Evolutionary conservation across 352 stramenopile species (phyloP).

Genomic region (Phytophthora pistaciae): DNA sequence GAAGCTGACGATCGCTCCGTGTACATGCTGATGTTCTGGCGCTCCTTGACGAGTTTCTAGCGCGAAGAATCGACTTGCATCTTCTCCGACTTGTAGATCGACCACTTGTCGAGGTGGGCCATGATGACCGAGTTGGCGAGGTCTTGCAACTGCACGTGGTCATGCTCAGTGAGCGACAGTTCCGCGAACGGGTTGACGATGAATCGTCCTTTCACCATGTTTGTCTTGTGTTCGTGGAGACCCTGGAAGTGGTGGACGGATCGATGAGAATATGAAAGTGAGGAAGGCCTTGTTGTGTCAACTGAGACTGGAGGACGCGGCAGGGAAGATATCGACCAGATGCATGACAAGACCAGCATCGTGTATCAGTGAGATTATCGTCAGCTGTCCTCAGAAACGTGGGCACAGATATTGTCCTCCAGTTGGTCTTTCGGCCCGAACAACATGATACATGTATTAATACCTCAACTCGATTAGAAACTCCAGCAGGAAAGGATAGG

Average conservation of each 20-base stretch:
- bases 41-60: constrained; percentile 36
- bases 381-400: no score
- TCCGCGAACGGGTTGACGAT: constrained; percentile 40
- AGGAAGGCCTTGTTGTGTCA: neutral
- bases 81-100: constrained; percentile 15
- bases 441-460: no score
- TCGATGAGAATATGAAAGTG: constrained; percentile 6
- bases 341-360: neutral
- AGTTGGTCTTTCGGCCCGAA: neutral
- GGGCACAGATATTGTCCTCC: neutral
- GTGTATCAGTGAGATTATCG: constrained; percentile 5
- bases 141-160: constrained; percentile 28
- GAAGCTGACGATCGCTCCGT: constrained; percentile 2
- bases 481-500: neutral
- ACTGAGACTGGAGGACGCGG: neutral
- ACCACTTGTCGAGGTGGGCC: constrained; percentile 21
- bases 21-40: constrained; percentile 24
- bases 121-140: constrained; percentile 29
- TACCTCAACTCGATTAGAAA: neutral
- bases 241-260: neutral
- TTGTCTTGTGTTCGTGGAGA: neutral
- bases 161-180: constrained; percentile 21
- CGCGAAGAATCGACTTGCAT: constrained; percentile 6
- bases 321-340: neutral
- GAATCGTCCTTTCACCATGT: constrained; percentile 17